Percentiles rank a stretch among this genome's conserved stretches.
These are phyloP conservation scores for Ciborinia camelliae DNA, from an alignment of 2,329 filamentous ascomycete species.

Conservation along the genomic window DNA sequence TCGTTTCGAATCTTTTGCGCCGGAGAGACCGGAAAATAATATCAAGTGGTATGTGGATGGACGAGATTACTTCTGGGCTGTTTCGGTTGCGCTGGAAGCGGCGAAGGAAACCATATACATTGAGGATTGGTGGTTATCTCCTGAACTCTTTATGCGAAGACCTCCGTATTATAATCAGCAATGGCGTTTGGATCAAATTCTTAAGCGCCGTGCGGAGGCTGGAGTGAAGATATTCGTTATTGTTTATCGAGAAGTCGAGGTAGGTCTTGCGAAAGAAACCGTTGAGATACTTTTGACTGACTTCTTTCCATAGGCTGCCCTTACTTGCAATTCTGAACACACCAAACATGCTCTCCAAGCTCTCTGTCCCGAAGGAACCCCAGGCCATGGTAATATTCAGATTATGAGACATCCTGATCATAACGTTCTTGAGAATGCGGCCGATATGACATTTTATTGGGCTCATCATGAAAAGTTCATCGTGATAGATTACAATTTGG, in stretches of 20 bases:
- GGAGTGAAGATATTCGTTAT: slow-evolving; percentile 93
- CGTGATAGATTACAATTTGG: slow-evolving; percentile 84
- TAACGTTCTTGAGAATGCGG: slow-evolving; percentile 88
- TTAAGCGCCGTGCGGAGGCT: slow-evolving; percentile 85
- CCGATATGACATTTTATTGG: slow-evolving; percentile 97
- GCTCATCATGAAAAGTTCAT: slow-evolving; percentile 98
- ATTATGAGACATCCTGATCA: slow-evolving; percentile 92
- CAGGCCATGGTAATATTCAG: slow-evolving; percentile 82
- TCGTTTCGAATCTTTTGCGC: slow-evolving; percentile 87
- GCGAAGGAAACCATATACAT: slow-evolving; percentile 96
- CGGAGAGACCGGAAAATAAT: slow-evolving; percentile 77
- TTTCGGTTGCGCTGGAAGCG: slow-evolving; percentile 82
- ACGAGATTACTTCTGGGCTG: slow-evolving; percentile 91
- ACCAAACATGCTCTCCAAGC: slow-evolving; percentile 81
- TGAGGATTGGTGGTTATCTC: slow-evolving; percentile 94
- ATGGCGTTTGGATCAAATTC: slow-evolving; percentile 78
- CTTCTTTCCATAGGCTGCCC: slow-evolving; percentile 58
- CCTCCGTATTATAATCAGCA: slow-evolving; percentile 80
- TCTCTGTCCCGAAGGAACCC: slow-evolving; percentile 76
- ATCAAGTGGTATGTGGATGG: slow-evolving; percentile 98
- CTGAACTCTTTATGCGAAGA: slow-evolving; percentile 79
- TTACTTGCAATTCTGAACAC: slow-evolving; percentile 90
- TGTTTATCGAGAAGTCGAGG: slow-evolving; percentile 74
- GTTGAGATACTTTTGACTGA: slow-evolving; percentile 16
- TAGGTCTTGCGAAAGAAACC: slow-evolving; percentile 12